phyloP scores from a whole-genome alignment of 345 rosid species.

The Lepidium africanum region DNA sequence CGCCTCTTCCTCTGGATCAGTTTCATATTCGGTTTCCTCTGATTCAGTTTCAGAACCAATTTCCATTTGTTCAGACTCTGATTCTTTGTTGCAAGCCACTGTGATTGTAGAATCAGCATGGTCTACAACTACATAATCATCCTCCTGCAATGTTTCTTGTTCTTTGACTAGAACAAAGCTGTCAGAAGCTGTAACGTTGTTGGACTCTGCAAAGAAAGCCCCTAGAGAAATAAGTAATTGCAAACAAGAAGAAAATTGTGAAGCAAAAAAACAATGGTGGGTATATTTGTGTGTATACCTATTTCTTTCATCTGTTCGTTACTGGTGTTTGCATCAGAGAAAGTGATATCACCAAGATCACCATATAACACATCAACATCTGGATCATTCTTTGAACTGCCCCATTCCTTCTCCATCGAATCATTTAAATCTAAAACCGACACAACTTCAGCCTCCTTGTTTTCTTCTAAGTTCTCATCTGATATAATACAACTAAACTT shows the following conservation, averaged over 20 bases:
- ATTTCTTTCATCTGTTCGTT: conserved; percentile 1
- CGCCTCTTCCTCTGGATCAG: conserved; percentile 14
- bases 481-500: not conserved
- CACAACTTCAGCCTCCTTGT: conserved; percentile 9
- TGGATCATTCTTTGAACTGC: conserved; percentile 16
- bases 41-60: conserved; percentile 17
- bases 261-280: not conserved
- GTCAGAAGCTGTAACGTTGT: not conserved
- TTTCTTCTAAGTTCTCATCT: conserved; percentile 10
- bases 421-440: conserved; percentile 25
- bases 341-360: conserved; percentile 29
- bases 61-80: conserved; percentile 11
- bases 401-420: conserved; percentile 26
- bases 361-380: conserved; percentile 18
- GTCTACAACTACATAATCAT: conserved; percentile 10
- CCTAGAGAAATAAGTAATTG: not conserved
- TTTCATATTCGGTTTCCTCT: conserved; percentile 1
- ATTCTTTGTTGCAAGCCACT: conserved; percentile 5
- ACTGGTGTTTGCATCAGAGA: conserved; percentile 14
- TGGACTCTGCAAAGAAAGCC: conserved; percentile 12
- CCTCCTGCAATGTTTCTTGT: conserved; percentile 9
- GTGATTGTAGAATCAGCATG: not conserved
- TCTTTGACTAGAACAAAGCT: conserved; percentile 4
- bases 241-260: conserved; percentile 1
- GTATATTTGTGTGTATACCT: not conserved